Evolutionary conservation across 306 rosid species (phyloP).

Genomic region (Rosa multiflora): DNA sequence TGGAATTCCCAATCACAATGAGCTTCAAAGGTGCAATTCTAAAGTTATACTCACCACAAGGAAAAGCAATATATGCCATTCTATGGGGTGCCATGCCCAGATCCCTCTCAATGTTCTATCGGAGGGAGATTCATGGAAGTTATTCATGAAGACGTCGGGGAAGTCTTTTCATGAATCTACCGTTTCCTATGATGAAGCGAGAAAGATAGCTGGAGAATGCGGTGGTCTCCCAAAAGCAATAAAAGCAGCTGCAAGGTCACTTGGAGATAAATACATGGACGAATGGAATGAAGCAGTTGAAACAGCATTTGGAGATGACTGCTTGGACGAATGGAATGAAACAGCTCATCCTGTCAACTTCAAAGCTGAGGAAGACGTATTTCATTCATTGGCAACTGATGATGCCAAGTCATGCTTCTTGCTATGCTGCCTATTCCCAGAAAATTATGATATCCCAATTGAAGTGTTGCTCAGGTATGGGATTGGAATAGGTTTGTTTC

Average conservation of each 20-base stretch:
- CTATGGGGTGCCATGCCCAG: conserved; percentile 4
- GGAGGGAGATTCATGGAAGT: conserved; percentile 7
- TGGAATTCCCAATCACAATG: conserved; percentile 11
- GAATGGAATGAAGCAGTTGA: not conserved
- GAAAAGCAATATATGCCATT: not conserved
- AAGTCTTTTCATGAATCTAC: not conserved
- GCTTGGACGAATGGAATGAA: conserved; percentile 11
- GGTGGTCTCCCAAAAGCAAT: conserved; percentile 25
- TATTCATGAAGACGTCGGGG: conserved; percentile 11
- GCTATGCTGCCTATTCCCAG: conserved; percentile 23
- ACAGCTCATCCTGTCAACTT: not conserved
- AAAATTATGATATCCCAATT: not conserved
- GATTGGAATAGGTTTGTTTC: conserved; percentile 14
- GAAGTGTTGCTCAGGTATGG: conserved; percentile 20
- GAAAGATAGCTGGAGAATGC: conserved; percentile 18
- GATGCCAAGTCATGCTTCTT: conserved; percentile 15
- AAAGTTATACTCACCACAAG: conserved; percentile 23
- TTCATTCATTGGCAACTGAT: not conserved
- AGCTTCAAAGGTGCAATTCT: not conserved
- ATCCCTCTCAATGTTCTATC: conserved; percentile 3
- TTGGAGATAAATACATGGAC: conserved; percentile 14
- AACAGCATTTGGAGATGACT: conserved; percentile 9
- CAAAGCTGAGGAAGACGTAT: not conserved
- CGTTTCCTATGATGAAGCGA: conserved; percentile 14
- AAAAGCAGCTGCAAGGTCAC: conserved; percentile 23